Evolutionary conservation across 371 early-diverging fungal genomes (phyloP).

Genomic region (Apophysomyces ossiformis): DNA sequence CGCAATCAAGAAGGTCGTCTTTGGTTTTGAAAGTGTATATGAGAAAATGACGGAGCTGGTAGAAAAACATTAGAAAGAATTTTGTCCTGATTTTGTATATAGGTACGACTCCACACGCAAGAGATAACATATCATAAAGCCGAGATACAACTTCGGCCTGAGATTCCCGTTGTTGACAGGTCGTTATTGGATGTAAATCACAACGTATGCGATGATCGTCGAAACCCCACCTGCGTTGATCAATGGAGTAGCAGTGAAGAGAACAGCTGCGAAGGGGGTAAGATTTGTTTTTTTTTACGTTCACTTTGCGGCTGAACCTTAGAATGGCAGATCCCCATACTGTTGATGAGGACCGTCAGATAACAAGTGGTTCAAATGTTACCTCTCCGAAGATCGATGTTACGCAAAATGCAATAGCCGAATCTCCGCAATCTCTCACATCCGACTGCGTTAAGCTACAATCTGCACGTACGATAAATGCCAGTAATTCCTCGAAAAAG

Average conservation of each 20-base stretch:
- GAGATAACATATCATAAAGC: conserved; percentile 9
- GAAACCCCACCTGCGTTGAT: neutral
- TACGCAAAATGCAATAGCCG: neutral
- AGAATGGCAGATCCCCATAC: neutral
- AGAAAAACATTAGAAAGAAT: conserved; percentile 15
- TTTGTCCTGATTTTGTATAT: neutral
- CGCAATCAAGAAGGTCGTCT: conserved; percentile 41
- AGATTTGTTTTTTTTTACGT: neutral
- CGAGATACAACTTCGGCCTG: conserved; percentile 4
- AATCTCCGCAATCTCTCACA: conserved; percentile 10
- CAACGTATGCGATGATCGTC: neutral
- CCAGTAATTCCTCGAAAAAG: conserved; percentile 34
- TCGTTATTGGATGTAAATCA: conserved; percentile 16
- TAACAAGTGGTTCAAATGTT: neutral
- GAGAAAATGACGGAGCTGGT: conserved; percentile 47
- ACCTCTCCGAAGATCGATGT: neutral
- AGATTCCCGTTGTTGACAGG: neutral
- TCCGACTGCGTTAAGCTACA: neutral
- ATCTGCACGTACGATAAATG: conserved; percentile 7
- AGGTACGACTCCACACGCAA: conserved; percentile 12
- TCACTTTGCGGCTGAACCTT: neutral
- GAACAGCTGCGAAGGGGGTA: conserved; percentile 31
- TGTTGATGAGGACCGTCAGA: neutral
- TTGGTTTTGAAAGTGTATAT: conserved; percentile 39
- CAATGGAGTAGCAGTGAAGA: conserved; percentile 28